Base-by-base conservation (phyloP, 169 alveolate genomes). In the Cryptosporidium canis region DNA sequence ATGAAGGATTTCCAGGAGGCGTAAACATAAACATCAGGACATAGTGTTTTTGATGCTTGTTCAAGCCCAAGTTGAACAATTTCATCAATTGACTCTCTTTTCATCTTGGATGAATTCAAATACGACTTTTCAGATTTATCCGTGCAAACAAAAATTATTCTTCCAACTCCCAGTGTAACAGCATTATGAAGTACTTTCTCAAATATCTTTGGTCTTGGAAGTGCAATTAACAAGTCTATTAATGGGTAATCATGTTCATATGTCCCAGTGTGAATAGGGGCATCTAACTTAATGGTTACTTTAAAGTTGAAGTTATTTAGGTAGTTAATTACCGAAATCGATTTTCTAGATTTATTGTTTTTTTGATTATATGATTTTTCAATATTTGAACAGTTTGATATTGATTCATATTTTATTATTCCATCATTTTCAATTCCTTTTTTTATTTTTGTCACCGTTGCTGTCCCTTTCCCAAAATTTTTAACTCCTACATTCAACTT, bases 151-250 rank as follows among this genome's bases (percentile, higher is more conserved):
- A 92, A 90, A 45, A 83, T 51, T 4, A 92, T 92, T 27, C 91
- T 66, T 1, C 93, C 95, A 12, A 92, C 95, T 4, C 95, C 95
- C 21, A 92, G 70, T 64, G 94, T 92, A n/a, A 91, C 92, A 9
- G 94, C 66, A 83, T 56, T 33, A 33, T 47, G 64, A 5, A 58
- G 72, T 43, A 35, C 31, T 9, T 92, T 92, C 53, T 92, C 95
- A 64, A 92, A 85, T 8, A 94, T 67, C 65, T 92, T 91, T 14
- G 95, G 95, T 29, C 95, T 83, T 14, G 95, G 95, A 11, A 92
- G 90, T n/a, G 93, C 95, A 66, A 92, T 71, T 11, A 92, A 90
- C 41, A 92, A 67, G 84, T 92, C 95, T 27, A 92, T 71, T 8
- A 92, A 58, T 7, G 94, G 95, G 29, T 58, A 77, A 3, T 77